Evolutionary conservation across 1,284 basidiomycete genomes (phyloP), one percentile per base, ranked within the genome.

Genomic region (Phellinidium pouzarii): DNA sequence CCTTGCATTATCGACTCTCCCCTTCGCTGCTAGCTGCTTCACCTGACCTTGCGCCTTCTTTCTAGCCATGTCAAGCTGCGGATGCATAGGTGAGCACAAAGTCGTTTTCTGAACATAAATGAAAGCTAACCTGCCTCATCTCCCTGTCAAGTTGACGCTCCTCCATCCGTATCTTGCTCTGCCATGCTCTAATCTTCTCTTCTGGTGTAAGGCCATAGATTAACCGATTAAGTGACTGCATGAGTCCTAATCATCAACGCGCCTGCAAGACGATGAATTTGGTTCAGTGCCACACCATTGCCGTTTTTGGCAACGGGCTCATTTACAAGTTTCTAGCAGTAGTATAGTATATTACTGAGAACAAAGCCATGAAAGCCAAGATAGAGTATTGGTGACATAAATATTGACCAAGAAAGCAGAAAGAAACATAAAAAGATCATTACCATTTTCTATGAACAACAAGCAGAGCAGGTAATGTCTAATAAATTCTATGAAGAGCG

Each of bases 181-280:
- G 92, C 94, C 94, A 97, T 69, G 79, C 76, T 47, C 85, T 79
- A 11, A 96, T 85, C 62, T 79, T 83, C 72, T 97, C 95, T 68
- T 97, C 93, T 31, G 94, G 87, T 0, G 92, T 90, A 17, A 93
- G 94, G 2, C 94, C 94, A 71, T 96, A 97, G 37, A 98, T 71
- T 68, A 94, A 94, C 47, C 90, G 82, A 62, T 90, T 91, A 60
- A 95, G 84, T 27, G 86, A 73, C 68, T 94, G 90, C 91, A 94
- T 93, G 56, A 58, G 59, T 25, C 38, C 57, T 58, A 36, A 42
- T 29, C 46, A 49, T 44, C 23, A 20, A 46, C 25, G 25, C 34
- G 12, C n/a, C 5, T 20, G 25, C 12, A 34, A 19, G 31, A 41
- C 23, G 17, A n/a, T 17, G 46, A 34, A 17, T 26, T 25, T 14